phyloP scores from a whole-genome alignment of 2,329 filamentous ascomycete genomes.

The Stagonosporopsis tanaceti region DNA sequence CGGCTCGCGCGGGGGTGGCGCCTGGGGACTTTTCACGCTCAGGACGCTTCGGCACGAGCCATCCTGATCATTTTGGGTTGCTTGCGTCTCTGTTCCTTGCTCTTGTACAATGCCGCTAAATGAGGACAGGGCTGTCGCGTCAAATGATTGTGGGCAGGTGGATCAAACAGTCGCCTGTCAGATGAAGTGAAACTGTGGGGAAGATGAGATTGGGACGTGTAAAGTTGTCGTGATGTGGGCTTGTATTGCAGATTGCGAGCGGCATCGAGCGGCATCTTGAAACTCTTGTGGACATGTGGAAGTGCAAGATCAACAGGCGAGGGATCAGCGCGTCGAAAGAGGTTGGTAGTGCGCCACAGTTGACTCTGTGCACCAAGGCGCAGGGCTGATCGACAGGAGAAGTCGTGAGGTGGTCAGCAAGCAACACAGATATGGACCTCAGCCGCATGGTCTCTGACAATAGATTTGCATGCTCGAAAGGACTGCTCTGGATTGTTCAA shows the following conservation, averaged over 20 bases:
- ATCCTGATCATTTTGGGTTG: not conserved
- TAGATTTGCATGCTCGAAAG: not conserved
- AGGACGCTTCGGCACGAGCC: not conserved
- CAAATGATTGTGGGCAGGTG: not conserved
- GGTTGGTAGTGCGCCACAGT: constrained; percentile 16
- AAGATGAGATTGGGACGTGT: no score
- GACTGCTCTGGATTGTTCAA: not conserved
- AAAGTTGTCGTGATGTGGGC: no score
- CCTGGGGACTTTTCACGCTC: not conserved
- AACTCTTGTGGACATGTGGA: not conserved
- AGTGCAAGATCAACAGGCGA: not conserved
- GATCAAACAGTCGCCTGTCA: constrained; percentile 12
- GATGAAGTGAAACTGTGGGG: constrained; percentile 4
- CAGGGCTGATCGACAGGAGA: constrained; percentile 20
- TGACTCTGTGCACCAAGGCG: not conserved
- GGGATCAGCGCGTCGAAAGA: not conserved
- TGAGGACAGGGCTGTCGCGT: not conserved
- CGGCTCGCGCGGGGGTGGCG: constrained; percentile 1
- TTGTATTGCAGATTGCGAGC: constrained; percentile 10
- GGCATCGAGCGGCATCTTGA: constrained; percentile 9
- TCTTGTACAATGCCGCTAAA: not conserved
- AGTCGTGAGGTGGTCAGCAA: constrained; percentile 10
- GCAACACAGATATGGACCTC: not conserved
- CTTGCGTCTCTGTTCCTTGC: not conserved
- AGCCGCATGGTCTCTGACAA: not conserved